These are phyloP conservation scores for Daldinia eschscholtzii DNA, from an alignment of 2,329 filamentous ascomycete genomes.

Conservation along the genomic window DNA sequence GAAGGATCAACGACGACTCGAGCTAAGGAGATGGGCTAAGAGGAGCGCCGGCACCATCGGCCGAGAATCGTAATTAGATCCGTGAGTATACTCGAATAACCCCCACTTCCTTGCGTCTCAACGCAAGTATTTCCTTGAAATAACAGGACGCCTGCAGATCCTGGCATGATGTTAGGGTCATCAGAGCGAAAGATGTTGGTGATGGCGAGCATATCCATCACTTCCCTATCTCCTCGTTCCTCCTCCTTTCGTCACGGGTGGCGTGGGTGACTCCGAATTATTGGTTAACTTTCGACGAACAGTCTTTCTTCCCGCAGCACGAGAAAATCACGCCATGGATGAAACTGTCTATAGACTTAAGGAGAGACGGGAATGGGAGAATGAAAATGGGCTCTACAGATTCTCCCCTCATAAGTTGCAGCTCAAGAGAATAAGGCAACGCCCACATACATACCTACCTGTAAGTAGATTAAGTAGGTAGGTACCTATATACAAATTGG, in stretches of 20 bases:
- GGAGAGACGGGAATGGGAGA: background rate
- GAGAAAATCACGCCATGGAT: slow-evolving; percentile 13
- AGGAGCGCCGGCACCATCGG: slow-evolving; percentile 27
- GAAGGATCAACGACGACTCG: slow-evolving; percentile 19
- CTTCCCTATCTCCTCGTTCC: slow-evolving; percentile 1
- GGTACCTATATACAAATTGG: background rate
- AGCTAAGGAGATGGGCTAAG: slow-evolving; percentile 6
- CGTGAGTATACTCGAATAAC: slow-evolving; percentile 13
- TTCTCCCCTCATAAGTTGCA: background rate
- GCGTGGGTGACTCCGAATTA: slow-evolving; percentile 14
- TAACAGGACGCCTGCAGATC: slow-evolving; percentile 35
- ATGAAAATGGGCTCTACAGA: background rate
- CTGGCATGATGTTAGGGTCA: slow-evolving; percentile 38
- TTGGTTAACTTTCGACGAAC: slow-evolving; percentile 3
- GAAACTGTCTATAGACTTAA: background rate
- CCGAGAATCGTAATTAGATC: slow-evolving; percentile 30
- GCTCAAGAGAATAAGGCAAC: background rate
- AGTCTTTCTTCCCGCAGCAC: slow-evolving; percentile 6
- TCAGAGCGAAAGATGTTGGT: slow-evolving; percentile 27
- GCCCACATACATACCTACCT: too few relatives aligned
- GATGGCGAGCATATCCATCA: slow-evolving; percentile 22
- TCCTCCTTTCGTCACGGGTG: slow-evolving; percentile 1
- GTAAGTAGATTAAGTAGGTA: background rate
- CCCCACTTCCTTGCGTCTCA: slow-evolving; percentile 37
- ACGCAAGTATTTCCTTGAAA: slow-evolving; percentile 38